Conservation (phyloP, 202 grass and related monocot species). For the Musa balbisiana region DNA sequence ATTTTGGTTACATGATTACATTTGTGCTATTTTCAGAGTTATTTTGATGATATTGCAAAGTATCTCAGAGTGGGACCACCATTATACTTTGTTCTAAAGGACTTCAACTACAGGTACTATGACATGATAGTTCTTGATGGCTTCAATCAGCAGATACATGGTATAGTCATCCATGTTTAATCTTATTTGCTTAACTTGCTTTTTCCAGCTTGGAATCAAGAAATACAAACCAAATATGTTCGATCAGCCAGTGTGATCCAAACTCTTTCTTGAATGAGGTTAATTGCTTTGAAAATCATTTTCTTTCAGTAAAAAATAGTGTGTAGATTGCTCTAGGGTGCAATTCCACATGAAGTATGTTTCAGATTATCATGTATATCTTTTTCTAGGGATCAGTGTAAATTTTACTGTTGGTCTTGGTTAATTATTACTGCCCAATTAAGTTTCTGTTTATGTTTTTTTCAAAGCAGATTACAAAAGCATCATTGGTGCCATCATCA, state of each 20-base stretch:
- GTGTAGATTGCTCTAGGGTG: no score
- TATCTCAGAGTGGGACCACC: constrained; percentile 96
- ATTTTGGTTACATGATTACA: neutral
- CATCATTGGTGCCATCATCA: constrained; percentile 55
- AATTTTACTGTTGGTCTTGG: neutral
- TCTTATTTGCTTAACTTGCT: constrained; percentile 4
- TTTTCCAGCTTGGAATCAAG: constrained; percentile 63
- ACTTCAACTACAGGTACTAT: constrained; percentile 91
- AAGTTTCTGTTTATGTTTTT: neutral
- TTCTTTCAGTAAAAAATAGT: no score
- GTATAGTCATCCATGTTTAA: neutral
- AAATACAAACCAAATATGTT: constrained; percentile 89
- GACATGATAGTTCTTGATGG: constrained; percentile 12
- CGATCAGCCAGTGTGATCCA: constrained; percentile 83
- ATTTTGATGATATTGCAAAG: constrained; percentile 73
- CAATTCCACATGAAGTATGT: no score
- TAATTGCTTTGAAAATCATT: neutral
- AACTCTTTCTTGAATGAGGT: constrained; percentile 94
- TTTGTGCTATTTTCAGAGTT: constrained; percentile 46
- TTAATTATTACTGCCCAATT: neutral
- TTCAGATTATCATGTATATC: no score
- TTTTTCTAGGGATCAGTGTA: neutral
- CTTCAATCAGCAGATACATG: neutral
- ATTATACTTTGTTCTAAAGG: constrained; percentile 91
- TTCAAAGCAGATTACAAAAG: constrained; percentile 66